phyloP scores from a whole-genome alignment of 1,284 basidiomycete species.

The Tetrapyrgos nigripes region DNA sequence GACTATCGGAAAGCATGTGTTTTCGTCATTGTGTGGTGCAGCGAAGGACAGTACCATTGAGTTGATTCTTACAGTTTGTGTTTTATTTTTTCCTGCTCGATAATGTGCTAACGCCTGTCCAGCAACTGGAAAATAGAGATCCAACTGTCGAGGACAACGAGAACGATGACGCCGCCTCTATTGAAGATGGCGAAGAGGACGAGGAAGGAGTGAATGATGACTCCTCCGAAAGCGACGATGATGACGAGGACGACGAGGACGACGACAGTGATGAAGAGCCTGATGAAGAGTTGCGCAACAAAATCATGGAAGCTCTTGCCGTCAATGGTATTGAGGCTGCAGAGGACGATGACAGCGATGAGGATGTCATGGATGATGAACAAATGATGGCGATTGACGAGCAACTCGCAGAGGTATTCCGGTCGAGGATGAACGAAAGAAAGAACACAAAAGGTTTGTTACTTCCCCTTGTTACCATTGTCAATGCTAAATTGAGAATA shows the following conservation, averaged over 20 bases:
- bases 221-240: slow-evolving; percentile 25
- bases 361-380: slow-evolving; percentile 90
- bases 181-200: slow-evolving; percentile 38
- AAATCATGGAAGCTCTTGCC: slow-evolving; percentile 81
- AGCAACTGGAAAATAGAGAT: slow-evolving; percentile 85
- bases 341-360: slow-evolving; percentile 50
- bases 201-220: slow-evolving; percentile 41
- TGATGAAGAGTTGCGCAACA: slow-evolving; percentile 75
- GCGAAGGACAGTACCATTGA: slow-evolving; percentile 82
- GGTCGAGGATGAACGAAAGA: slow-evolving; percentile 66
- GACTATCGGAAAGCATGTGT: slow-evolving; percentile 82
- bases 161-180: slow-evolving; percentile 48
- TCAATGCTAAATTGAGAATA: slow-evolving; percentile 3
- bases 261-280: slow-evolving; percentile 53
- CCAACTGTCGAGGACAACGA: slow-evolving; percentile 59
- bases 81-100: slow-evolving; percentile 38
- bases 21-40: slow-evolving; percentile 75
- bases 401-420: slow-evolving; percentile 91
- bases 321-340: slow-evolving; percentile 73
- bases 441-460: slow-evolving; percentile 67
- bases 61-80: slow-evolving; percentile 81
- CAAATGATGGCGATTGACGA: slow-evolving; percentile 98
- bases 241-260: slow-evolving; percentile 43
- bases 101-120: slow-evolving; percentile 8
- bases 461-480: slow-evolving; percentile 11